Conservation (phyloP, 768 basidiomycete species). For the Epithele typhae region DNA sequence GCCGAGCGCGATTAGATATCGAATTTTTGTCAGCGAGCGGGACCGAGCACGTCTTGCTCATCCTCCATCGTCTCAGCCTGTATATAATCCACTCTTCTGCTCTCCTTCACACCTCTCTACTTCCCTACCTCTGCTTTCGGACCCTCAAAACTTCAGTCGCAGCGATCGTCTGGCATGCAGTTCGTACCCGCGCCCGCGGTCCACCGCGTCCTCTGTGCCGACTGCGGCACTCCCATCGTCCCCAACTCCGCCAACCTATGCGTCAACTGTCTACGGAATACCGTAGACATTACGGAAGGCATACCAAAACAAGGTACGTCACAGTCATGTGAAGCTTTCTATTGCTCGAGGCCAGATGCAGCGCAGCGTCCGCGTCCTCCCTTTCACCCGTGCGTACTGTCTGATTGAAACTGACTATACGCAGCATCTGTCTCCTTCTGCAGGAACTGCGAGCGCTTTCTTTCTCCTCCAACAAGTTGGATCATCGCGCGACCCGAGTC, state of each 20-base stretch:
- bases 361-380: too few relatives aligned
- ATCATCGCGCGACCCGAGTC: constrained; percentile 84
- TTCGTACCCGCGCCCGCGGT: constrained; percentile 71
- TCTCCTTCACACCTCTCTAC: too few relatives aligned
- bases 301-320: constrained; percentile 82
- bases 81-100: too few relatives aligned
- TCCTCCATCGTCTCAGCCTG: too few relatives aligned
- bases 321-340: background rate
- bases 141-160: background rate
- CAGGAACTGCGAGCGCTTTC: constrained; percentile 93
- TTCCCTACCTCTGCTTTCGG: too few relatives aligned
- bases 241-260: constrained; percentile 93
- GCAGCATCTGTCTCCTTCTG: constrained; percentile 88
- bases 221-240: constrained; percentile 88
- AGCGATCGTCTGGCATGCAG: constrained; percentile 49
- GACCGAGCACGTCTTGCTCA: too few relatives aligned
- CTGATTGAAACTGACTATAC: constrained; percentile 1
- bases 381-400: too few relatives aligned
- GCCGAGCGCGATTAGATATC: too few relatives aligned
- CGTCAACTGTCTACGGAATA: constrained; percentile 83
- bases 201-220: constrained; percentile 83
- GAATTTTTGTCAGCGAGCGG: too few relatives aligned
- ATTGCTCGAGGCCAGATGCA: too few relatives aligned
- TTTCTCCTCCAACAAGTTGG: constrained; percentile 89
- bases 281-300: constrained; percentile 95